phyloP scores from a whole-genome alignment of 257 asterid species.

The Capsicum baccatum region DNA sequence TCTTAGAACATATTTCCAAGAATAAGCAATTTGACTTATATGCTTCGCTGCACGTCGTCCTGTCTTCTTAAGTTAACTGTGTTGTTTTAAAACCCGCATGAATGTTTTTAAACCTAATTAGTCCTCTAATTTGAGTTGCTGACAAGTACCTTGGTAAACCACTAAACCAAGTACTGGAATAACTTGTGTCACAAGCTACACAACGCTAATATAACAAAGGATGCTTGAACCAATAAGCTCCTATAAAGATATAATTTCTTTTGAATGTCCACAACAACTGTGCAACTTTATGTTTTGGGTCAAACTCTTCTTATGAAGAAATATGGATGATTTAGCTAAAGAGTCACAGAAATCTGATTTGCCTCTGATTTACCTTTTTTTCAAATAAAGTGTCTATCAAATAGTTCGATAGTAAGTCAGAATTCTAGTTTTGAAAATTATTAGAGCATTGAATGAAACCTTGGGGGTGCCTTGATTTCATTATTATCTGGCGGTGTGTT shows the following conservation, averaged over 20 bases:
- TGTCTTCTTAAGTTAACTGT: not conserved
- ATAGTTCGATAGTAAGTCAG: constrained; percentile 3
- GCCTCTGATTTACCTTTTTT: constrained; percentile 2
- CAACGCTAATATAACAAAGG: not conserved
- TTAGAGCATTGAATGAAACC: not conserved
- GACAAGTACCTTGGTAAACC: not conserved
- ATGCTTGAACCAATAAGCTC: not conserved
- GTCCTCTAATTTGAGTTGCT: constrained; percentile 19
- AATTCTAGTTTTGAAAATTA: not conserved
- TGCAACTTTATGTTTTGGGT: constrained; percentile 6
- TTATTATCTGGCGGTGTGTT: too few species aligned
- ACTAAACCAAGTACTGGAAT: not conserved
- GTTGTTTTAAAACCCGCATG: not conserved
- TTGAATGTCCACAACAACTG: not conserved
- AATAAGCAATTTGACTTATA: not conserved
- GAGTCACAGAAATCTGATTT: not conserved
- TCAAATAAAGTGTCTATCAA: not conserved
- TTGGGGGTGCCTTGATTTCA: too few species aligned
- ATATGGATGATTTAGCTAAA: not conserved
- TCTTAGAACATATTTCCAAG: not conserved
- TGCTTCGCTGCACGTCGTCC: not conserved
- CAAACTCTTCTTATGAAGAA: not conserved
- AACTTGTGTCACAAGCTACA: not conserved
- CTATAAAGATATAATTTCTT: not conserved
- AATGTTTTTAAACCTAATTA: not conserved